Evolutionary conservation across 139 green algal species (phyloP), one percentile per base, ranked within the genome.

Genomic region (Parachlorella kessleri): DNA sequence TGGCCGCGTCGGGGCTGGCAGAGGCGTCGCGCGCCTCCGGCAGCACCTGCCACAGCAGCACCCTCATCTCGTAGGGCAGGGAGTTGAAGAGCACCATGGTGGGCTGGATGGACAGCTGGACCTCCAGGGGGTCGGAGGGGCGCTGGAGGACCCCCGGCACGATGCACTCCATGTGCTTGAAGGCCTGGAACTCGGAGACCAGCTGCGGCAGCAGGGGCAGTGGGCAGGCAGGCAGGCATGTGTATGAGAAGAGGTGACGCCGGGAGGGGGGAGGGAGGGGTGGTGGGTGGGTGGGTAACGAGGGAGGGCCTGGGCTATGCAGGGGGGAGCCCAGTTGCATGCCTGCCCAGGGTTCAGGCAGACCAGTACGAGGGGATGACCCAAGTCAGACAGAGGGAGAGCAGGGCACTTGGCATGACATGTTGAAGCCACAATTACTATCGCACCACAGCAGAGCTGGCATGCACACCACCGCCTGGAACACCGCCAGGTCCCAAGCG

Each of bases 51-150:
- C 87, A 91, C 4, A 91, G 70, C 36, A 91, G 75, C 28, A 91
- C 72, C 32, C 86, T 66, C 79, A 93, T 89, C 38, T 84, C 79
- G 70, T 95, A 96, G 3, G 92, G 92, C 79, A 96, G 82, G 6
- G 87, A 86, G 78, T 96, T 96, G 41, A 83, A 87, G 48, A 96
- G 67, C 40, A 89, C 68, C 66, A 94, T 68, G 1, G 92, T 95
- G 38, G 92, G 92, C 67, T 83, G 82, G 28, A 96, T 83, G 0
- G 82, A 88, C 42, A 96, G 89, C 0, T 81, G 81, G 6, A 91
- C 89, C 83, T 96, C 92, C 53, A 96, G 80, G 0, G 92, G 82
- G 32, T 76, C 42, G 24, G 42, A 81, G 8, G 92, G 90, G 5
- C 80, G 80, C 32, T 82, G 76, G 55, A 95, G 86, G 65, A 88